Conservation (phyloP, 2,329 filamentous ascomycete species). For the Xylariomycetidae sp. region DNA sequence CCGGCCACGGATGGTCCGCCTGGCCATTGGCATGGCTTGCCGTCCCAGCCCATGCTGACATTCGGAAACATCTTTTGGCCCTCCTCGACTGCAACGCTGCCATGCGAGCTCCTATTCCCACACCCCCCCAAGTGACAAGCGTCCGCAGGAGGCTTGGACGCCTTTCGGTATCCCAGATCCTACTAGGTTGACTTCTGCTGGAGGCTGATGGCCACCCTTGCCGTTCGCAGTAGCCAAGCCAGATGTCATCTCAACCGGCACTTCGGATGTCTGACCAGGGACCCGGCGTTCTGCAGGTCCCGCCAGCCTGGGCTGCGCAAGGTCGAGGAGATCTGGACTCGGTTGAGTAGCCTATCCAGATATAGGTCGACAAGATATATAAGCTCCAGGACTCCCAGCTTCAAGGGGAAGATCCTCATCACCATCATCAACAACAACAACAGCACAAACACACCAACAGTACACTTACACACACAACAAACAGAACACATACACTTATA, state of each 20-base stretch:
- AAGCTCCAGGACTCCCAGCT: slow-evolving; percentile 13
- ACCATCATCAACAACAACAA: slow-evolving; percentile 6
- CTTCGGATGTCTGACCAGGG: not conserved
- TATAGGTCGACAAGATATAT: slow-evolving; percentile 21
- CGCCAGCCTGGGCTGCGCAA: not conserved
- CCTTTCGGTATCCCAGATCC: not conserved
- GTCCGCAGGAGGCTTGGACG: too few relatives aligned
- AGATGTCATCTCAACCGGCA: slow-evolving; percentile 6
- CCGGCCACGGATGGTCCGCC: too few relatives aligned
- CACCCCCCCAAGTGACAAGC: too few relatives aligned
- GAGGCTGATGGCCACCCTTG: too few relatives aligned
- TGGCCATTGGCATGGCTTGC: too few relatives aligned
- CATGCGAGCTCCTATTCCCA: slow-evolving; percentile 12
- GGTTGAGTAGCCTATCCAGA: slow-evolving; percentile 2
- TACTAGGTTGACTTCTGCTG: not conserved
- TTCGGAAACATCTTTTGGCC: too few relatives aligned
- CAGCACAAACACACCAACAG: slow-evolving; percentile 1
- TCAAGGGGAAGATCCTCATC: slow-evolving; percentile 10
- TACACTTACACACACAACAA: slow-evolving; percentile 1
- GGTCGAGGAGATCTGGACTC: not conserved
- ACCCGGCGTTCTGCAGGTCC: not conserved
- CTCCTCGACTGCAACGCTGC: too few relatives aligned
- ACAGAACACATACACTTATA: not conserved
- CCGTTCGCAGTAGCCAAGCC: too few relatives aligned
- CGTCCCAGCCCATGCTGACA: too few relatives aligned